Conservation (phyloP, 805 yeast genomes). For the Wickerhamiella lipophila region DNA sequence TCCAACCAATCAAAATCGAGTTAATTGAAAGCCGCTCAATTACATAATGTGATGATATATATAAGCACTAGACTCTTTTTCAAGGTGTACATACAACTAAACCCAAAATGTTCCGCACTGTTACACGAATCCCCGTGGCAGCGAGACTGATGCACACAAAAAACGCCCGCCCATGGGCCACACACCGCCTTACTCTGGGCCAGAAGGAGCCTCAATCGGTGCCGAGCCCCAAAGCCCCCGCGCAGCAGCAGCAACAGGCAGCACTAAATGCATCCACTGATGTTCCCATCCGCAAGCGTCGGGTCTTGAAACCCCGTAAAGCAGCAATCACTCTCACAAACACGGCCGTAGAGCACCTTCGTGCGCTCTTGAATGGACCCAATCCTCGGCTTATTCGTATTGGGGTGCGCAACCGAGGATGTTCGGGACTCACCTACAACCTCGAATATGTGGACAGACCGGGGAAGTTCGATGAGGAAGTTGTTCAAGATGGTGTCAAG, state of each 20-base stretch:
- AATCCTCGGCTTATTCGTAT: slow-evolving; percentile 80
- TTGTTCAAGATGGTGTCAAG: slow-evolving; percentile 83
- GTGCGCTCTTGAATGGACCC: slow-evolving; percentile 58
- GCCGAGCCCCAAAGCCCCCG: background rate
- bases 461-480: slow-evolving; percentile 90
- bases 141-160: slow-evolving; percentile 17
- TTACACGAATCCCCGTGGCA: background rate
- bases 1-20: background rate
- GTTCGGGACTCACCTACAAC: slow-evolving; percentile 88
- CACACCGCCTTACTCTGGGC: slow-evolving; percentile 18
- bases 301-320: slow-evolving; percentile 71
- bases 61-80: background rate
- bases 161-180: slow-evolving; percentile 21
- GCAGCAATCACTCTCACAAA: slow-evolving; percentile 75
- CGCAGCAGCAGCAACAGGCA: slow-evolving; percentile 2
- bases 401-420: slow-evolving; percentile 92
- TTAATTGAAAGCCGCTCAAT: background rate
- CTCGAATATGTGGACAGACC: slow-evolving; percentile 81
- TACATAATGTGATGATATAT: background rate
- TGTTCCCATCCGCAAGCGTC: slow-evolving; percentile 19
- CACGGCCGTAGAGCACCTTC: slow-evolving; percentile 61
- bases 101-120: background rate
- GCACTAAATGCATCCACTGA: background rate
- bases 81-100: background rate
- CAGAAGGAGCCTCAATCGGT: background rate